phyloP scores from a whole-genome alignment of 164 flowering plant genomes.

The Sedum album region DNA sequence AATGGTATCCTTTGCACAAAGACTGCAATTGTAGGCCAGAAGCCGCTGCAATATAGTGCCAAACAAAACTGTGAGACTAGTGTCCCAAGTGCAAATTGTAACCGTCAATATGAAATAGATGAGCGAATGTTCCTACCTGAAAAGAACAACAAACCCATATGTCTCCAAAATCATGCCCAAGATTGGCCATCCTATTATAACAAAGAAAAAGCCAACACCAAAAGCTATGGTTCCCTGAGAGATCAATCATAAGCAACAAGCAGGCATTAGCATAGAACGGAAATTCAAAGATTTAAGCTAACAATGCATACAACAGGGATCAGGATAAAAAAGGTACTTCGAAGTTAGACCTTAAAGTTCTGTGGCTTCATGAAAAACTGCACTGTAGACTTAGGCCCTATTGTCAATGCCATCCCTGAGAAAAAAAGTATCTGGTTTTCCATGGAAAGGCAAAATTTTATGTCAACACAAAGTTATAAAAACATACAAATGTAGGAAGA shows the following conservation, averaged over 20 bases:
- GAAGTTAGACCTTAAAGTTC: constrained; percentile 6
- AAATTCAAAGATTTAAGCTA: neutral
- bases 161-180: constrained; percentile 90
- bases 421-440: constrained; percentile 39
- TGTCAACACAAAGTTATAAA: neutral
- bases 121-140: constrained; percentile 46
- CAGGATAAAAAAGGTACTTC: neutral
- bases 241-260: constrained; percentile 7
- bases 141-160: constrained; percentile 84
- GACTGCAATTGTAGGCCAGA: constrained; percentile 93
- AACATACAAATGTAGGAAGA: neutral
- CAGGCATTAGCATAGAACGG: neutral
- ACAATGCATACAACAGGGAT: neutral
- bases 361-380: constrained; percentile 82
- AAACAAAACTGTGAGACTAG: neutral
- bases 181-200: constrained; percentile 90
- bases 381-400: constrained; percentile 81
- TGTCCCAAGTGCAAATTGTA: neutral
- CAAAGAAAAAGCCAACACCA: constrained; percentile 79
- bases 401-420: constrained; percentile 86
- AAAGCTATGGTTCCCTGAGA: constrained; percentile 84
- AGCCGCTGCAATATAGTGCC: constrained; percentile 49
- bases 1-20: constrained; percentile 87
- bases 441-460: neutral
- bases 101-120: neutral